phyloP scores from a whole-genome alignment of 768 basidiomycete species.

The Clitopilus hobsonii region DNA sequence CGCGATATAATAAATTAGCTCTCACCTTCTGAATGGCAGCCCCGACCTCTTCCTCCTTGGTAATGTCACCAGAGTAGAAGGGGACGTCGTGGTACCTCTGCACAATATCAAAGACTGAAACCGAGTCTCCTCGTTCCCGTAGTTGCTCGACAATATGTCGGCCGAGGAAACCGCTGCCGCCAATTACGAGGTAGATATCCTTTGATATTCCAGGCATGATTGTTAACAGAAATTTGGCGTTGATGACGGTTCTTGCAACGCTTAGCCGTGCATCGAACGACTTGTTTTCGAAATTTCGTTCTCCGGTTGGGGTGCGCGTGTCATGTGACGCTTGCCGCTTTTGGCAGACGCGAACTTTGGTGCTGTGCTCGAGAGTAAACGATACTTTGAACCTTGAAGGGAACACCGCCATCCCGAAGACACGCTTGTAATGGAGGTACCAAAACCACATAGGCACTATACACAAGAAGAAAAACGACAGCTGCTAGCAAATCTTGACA shows the following conservation, averaged over 20 bases:
- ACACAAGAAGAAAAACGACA: slow-evolving; percentile 71
- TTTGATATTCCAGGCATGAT: slow-evolving; percentile 16
- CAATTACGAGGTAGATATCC: slow-evolving; percentile 87
- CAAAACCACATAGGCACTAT: slow-evolving; percentile 28
- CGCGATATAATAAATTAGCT: neutral
- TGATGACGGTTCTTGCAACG: neutral
- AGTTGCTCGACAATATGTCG: slow-evolving; percentile 88
- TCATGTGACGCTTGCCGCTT: slow-evolving; percentile 30
- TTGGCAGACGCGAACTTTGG: slow-evolving; percentile 14
- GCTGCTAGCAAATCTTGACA: slow-evolving; percentile 70
- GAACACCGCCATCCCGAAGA: slow-evolving; percentile 5
- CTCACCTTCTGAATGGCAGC: slow-evolving; percentile 68
- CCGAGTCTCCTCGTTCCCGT: slow-evolving; percentile 70
- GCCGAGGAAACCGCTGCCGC: slow-evolving; percentile 90
- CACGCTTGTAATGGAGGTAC: slow-evolving; percentile 22
- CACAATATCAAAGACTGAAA: slow-evolving; percentile 88
- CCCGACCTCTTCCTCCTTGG: slow-evolving; percentile 65
- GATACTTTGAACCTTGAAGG: neutral
- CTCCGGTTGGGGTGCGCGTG: slow-evolving; percentile 22
- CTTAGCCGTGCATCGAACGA: slow-evolving; percentile 15
- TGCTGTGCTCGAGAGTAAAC: slow-evolving; percentile 1
- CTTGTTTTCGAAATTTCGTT: slow-evolving; percentile 11
- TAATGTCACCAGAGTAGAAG: slow-evolving; percentile 89
- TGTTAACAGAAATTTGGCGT: slow-evolving; percentile 4
- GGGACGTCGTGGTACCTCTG: slow-evolving; percentile 84